Base-by-base conservation (phyloP, 495 filamentous ascomycete species). In the Hypoxylon fragiforme region DNA sequence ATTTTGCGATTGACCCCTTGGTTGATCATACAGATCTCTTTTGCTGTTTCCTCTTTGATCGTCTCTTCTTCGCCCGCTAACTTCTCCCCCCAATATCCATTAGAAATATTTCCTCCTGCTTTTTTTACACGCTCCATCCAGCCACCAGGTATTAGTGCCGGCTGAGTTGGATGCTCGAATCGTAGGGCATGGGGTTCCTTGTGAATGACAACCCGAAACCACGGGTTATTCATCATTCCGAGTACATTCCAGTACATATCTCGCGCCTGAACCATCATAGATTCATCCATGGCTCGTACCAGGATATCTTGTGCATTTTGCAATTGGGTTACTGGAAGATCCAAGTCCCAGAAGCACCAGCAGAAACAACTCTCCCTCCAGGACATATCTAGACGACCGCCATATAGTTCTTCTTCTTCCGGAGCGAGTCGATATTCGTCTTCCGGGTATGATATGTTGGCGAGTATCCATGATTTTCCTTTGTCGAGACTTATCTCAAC, bases 161-260 rank as follows among this genome's bases (percentile, higher is more conserved):
- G 91, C 60, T 91, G 87, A 1, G 89, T 95, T 1, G 92, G 92
- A 61, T 97, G 92, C 57, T 97, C 92, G 51, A 97, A 97, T 6
- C 82, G 79, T 35, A 97, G 68, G 16, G 56, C 65, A 26, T 83
- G 76, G 0, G 74, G 79, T 55, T 95, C 88, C 50, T 86, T 85
- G 34, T 80, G 83, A 50, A 97, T 89, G 3, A 84, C 80, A 4
- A 97, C 78, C 12, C 92, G 78, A 68, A 86, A 97, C 92, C 92
- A 97, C 5, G 91, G 87, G 63, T 96, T 97, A 67, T 97, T 96
- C 92, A 97, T 97, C 92, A 97, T 97, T 0, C 92, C 92, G 34
- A 97, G 73, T 13, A 96, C 92, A 49, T 82, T 89, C 92, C 92
- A 97, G 70, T 97, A 97, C 88, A 96, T 95, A 60, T 97, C 92